These are phyloP conservation scores for Corchorus capsularis DNA, from an alignment of 345 rosid genomes.

Conservation along the genomic window DNA sequence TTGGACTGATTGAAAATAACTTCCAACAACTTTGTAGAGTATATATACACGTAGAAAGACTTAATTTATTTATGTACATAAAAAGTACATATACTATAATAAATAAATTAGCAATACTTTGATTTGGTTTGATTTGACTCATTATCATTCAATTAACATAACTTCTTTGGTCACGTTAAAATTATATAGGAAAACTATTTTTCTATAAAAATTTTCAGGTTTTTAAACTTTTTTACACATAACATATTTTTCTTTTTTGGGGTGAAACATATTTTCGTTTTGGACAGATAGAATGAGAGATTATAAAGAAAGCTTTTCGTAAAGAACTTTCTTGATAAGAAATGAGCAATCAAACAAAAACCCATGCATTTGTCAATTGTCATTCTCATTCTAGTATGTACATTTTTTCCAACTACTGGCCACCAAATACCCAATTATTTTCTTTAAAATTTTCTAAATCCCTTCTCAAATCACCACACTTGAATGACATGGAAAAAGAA, in stretches of 20 bases:
- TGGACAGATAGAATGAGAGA: not conserved
- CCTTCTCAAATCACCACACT: not conserved
- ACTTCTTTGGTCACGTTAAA: not conserved
- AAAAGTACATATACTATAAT: not conserved
- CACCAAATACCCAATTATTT: not conserved
- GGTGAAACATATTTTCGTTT: too few species aligned
- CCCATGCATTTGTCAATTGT: not conserved
- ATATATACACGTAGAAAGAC: not conserved
- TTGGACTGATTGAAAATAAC: slow-evolving; percentile 4
- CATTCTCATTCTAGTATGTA: not conserved
- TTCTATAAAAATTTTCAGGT: too few species aligned
- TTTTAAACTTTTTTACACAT: too few species aligned
- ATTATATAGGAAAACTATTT: not conserved
- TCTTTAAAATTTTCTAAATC: not conserved
- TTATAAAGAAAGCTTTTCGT: not conserved
- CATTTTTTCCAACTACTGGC: not conserved
- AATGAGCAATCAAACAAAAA: not conserved
- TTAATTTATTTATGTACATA: not conserved
- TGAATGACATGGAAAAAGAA: not conserved
- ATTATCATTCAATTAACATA: not conserved
- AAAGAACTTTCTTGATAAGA: not conserved
- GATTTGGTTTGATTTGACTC: not conserved
- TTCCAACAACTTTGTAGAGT: slow-evolving; percentile 5
- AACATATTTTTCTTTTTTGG: too few species aligned
- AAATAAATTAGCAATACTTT: not conserved